A percentile compares a stretch with the other conserved stretches of the same genome.
Conservation (phyloP, 148 eudicot genomes). For the Camellia lanceoleosa region DNA sequence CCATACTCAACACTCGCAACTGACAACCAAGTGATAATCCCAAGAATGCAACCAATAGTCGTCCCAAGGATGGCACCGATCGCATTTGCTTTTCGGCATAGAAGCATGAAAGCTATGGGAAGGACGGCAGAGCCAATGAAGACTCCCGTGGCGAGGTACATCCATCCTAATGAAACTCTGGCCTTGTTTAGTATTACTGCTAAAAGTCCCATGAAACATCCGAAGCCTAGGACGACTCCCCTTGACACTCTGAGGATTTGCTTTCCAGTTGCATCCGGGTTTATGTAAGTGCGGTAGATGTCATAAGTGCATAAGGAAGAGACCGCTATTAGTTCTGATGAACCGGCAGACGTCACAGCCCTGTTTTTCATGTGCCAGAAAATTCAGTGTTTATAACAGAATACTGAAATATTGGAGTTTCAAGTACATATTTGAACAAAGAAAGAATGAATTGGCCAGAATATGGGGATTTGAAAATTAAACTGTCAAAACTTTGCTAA, state of each 20-base stretch:
- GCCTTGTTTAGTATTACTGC: slow-evolving; percentile 86
- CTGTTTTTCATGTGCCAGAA: slow-evolving; percentile 22
- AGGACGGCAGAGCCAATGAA: slow-evolving; percentile 85
- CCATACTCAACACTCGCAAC: slow-evolving; percentile 71
- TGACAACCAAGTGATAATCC: slow-evolving; percentile 63
- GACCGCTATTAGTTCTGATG: slow-evolving; percentile 87
- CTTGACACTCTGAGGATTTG: slow-evolving; percentile 82
- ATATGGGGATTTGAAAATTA: too few relatives aligned
- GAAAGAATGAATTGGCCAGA: too few relatives aligned
- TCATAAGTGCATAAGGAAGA: slow-evolving; percentile 93
- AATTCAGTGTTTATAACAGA: background rate
- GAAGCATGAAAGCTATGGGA: slow-evolving; percentile 89
- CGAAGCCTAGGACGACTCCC: slow-evolving; percentile 59
- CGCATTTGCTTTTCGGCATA: slow-evolving; percentile 84
- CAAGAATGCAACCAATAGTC: slow-evolving; percentile 60
- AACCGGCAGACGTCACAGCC: slow-evolving; percentile 98
- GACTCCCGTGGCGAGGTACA: slow-evolving; percentile 95
- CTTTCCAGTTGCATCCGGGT: slow-evolving; percentile 76
- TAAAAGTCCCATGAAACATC: slow-evolving; percentile 86
- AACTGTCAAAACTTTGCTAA: too few relatives aligned
- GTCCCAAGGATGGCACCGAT: slow-evolving; percentile 69
- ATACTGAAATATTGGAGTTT: background rate
- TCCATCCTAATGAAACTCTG: slow-evolving; percentile 85
- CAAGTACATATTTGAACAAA: background rate
- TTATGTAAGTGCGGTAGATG: slow-evolving; percentile 84